Base-by-base conservation (phyloP, 129 eudicot genomes). In the Glebionis coronaria region DNA sequence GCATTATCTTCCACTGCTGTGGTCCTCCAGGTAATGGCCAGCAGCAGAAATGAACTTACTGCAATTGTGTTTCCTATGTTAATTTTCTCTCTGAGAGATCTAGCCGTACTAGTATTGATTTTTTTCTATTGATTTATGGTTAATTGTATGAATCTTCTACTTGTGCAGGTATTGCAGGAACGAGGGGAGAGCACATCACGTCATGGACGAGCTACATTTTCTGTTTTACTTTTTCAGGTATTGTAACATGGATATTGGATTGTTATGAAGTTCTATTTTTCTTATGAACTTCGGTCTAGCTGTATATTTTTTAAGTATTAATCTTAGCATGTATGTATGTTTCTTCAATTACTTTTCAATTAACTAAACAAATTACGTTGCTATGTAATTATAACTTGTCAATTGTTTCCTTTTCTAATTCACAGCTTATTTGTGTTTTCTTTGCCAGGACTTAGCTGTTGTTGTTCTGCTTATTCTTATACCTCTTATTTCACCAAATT, bases 151-250 rank as follows among this genome's bases (percentile, higher is more conserved):
- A 58, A 31, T 31, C 28, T 35, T 75, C 14, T 55, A 64, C 78
- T 72, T 49, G 46, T 84, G 71, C 86, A 94, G 99, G 99, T 94
- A 60, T 76, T 94, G 84, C 99, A 94, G 73, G 99, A 94, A 79
- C 86, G 99, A 23, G 99, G 99, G 74, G 99, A 94, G 85, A 94
- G 99, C 84, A 94, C 99, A 61, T 94, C 99, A 60, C 95, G 99
- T 14, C 99, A 94, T 83, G 99, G 99, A 70, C 95, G 99, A 42
- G 97, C 99, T 44, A 89, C 99, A 46, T 94, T 94, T 76, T 94
- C 99, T 59, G 99, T 94, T 57, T 79, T 94, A 76, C 95, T 94
- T 64, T 94, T 94, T 76, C 99, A 94, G 95, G 99, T 94, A 74
- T 50, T 9, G 38, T 40, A 72, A 12, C 31, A 12, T n/a, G 60